A percentile compares a stretch with the other conserved stretches of the same genome.
phyloP scores from a whole-genome alignment of 495 filamentous ascomycete genomes.

The Pseudoneurospora amorphoporcata region DNA sequence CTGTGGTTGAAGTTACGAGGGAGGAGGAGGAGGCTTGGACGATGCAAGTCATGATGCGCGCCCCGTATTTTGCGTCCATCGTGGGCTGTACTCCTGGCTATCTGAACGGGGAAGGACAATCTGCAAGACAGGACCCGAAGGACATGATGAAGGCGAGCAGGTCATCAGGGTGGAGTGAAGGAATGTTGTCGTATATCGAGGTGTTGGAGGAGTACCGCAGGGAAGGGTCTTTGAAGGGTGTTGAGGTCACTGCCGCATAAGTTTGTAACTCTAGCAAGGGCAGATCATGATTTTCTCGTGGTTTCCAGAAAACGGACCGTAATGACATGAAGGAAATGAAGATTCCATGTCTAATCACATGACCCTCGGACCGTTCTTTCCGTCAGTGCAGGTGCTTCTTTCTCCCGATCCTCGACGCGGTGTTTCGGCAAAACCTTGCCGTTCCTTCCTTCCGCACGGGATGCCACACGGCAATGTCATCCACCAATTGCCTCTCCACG shows the following conservation, averaged over 20 bases:
- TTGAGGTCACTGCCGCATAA: constrained; percentile 5
- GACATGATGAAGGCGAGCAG: constrained; percentile 23
- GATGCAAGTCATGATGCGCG: constrained; percentile 28
- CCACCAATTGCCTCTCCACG: constrained; percentile 15
- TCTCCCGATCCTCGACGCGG: background rate
- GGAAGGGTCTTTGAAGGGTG: constrained; percentile 20
- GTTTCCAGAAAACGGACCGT: background rate
- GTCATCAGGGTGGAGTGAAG: constrained; percentile 1
- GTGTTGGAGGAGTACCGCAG: constrained; percentile 22
- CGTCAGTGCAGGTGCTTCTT: background rate
- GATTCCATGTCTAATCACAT: background rate
- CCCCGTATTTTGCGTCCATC: constrained; percentile 27
- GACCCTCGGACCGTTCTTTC: background rate
- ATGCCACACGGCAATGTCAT: constrained; percentile 3
- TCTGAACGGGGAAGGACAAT: constrained; percentile 38
- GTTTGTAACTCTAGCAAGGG: background rate
- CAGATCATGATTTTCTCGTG: background rate
- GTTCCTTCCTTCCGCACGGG: background rate
- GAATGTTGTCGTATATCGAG: constrained; percentile 18
- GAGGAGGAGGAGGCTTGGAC: constrained; percentile 40
- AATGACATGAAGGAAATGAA: background rate
- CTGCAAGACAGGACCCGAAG: constrained; percentile 10
- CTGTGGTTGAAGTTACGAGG: constrained; percentile 32
- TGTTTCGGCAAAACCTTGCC: background rate
- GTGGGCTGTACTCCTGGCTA: constrained; percentile 48